Evolutionary conservation across 805 yeast genomes (phyloP).

Genomic region (Lipomyces mesembrius): DNA sequence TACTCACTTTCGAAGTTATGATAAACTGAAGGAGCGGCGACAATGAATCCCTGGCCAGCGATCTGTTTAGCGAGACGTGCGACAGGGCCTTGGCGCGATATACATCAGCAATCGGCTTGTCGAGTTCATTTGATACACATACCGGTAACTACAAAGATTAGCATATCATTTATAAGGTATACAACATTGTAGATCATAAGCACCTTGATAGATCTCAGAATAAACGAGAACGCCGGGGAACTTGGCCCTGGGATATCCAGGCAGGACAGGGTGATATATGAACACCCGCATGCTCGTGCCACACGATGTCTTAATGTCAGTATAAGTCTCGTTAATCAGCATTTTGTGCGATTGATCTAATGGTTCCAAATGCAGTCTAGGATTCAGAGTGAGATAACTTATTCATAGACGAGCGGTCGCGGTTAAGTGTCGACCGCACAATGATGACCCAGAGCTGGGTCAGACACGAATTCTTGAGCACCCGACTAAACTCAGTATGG

Average conservation of each 20-base stretch:
- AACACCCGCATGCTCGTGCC: slow-evolving; percentile 70
- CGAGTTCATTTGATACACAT: neutral
- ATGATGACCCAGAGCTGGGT: no score
- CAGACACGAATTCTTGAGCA: no score
- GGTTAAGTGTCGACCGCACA: no score
- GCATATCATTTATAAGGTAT: neutral
- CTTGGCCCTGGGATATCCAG: slow-evolving; percentile 75
- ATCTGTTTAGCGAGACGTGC: slow-evolving; percentile 75
- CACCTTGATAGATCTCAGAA: slow-evolving; percentile 77
- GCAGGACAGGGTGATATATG: slow-evolving; percentile 68
- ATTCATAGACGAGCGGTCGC: no score
- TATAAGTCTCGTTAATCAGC: slow-evolving; percentile 69
- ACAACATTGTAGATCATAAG: neutral
- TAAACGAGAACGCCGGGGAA: slow-evolving; percentile 82
- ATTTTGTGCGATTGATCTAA: slow-evolving; percentile 45
- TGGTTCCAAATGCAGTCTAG: neutral
- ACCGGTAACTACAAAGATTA: slow-evolving; percentile 19
- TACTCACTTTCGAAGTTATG: slow-evolving; percentile 63
- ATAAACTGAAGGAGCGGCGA: slow-evolving; percentile 77
- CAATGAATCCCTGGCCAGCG: slow-evolving; percentile 79
- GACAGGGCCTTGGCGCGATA: slow-evolving; percentile 65
- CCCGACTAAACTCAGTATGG: no score
- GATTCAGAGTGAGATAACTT: no score
- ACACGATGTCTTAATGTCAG: slow-evolving; percentile 67
- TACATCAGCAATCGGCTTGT: neutral